Percentiles rank a stretch among this genome's conserved stretches.
These are phyloP conservation scores for Exsudoporus floridanus DNA, from an alignment of 1,284 basidiomycete genomes.

Conservation along the genomic window DNA sequence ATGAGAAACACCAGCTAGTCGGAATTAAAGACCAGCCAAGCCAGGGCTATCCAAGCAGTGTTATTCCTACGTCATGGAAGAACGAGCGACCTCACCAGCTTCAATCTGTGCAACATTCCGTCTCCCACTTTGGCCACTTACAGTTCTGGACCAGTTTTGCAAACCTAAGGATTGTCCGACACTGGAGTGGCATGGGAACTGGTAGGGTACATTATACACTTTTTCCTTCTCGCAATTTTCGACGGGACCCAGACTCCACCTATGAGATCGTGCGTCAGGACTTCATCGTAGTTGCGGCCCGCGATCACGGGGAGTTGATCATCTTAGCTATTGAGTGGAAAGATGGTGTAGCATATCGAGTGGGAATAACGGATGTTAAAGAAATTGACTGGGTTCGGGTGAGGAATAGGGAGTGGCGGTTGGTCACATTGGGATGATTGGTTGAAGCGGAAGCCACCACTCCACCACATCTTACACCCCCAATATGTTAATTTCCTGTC, in stretches of 20 bases:
- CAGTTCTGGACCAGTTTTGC: slow-evolving; percentile 19
- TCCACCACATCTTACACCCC: too few relatives aligned
- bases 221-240: not conserved
- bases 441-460: too few relatives aligned
- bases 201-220: not conserved
- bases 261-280: slow-evolving; percentile 16
- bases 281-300: slow-evolving; percentile 17
- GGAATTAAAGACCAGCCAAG: slow-evolving; percentile 3
- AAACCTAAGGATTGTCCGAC: slow-evolving; percentile 1
- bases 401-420: slow-evolving; percentile 20
- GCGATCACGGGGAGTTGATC: not conserved
- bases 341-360: slow-evolving; percentile 20
- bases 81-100: not conserved
- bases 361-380: slow-evolving; percentile 3
- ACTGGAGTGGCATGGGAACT: not conserved
- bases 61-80: not conserved
- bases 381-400: slow-evolving; percentile 8
- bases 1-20: slow-evolving; percentile 1
- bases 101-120: not conserved
- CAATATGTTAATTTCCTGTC: too few relatives aligned
- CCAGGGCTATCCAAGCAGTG: not conserved
- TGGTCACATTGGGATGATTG: slow-evolving; percentile 19
- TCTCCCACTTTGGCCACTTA: slow-evolving; percentile 4
- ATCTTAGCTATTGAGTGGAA: slow-evolving; percentile 22
- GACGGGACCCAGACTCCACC: not conserved